These are phyloP conservation scores for Gyromitra esculenta DNA, from an alignment of 2,329 filamentous ascomycete genomes.

Conservation along the genomic window DNA sequence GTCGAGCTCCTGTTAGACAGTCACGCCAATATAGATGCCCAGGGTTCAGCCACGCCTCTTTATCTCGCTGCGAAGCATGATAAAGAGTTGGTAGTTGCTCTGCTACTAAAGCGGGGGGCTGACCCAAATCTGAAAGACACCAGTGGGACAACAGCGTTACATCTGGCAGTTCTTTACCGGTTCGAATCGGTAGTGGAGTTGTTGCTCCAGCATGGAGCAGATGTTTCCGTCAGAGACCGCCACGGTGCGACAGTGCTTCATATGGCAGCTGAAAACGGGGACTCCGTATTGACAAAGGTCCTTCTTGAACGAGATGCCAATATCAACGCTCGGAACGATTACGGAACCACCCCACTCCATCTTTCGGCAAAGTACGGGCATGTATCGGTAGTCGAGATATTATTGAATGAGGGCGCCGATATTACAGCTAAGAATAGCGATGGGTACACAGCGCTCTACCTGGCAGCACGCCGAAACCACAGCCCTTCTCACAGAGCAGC, in stretches of 20 bases:
- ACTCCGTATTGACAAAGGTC: conserved; percentile 21
- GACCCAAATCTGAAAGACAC: conserved; percentile 24
- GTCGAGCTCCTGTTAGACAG: conserved; percentile 36
- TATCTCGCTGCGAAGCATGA: conserved; percentile 35
- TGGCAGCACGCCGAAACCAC: conserved; percentile 15
- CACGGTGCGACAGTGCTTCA: conserved; percentile 52
- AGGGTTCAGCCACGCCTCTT: conserved; percentile 19
- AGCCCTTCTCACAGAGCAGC: background rate
- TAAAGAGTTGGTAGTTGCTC: conserved; percentile 24
- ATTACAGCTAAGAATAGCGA: conserved; percentile 29
- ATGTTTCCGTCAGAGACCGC: conserved; percentile 27
- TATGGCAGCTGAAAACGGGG: conserved; percentile 53
- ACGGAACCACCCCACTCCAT: conserved; percentile 37
- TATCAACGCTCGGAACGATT: conserved; percentile 29
- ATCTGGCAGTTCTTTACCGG: conserved; percentile 28
- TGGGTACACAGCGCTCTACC: conserved; percentile 25
- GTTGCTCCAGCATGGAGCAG: conserved; percentile 19
- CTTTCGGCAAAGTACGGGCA: conserved; percentile 31
- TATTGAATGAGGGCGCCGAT: conserved; percentile 26
- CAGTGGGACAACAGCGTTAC: conserved; percentile 28
- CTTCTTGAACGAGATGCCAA: conserved; percentile 20
- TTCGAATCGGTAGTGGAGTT: conserved; percentile 29
- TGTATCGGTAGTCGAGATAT: conserved; percentile 12
- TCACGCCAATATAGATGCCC: conserved; percentile 21
- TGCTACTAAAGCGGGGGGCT: conserved; percentile 31